Evolutionary conservation across 2,329 filamentous ascomycete genomes (phyloP).

Genomic region (Eutypella sp.): DNA sequence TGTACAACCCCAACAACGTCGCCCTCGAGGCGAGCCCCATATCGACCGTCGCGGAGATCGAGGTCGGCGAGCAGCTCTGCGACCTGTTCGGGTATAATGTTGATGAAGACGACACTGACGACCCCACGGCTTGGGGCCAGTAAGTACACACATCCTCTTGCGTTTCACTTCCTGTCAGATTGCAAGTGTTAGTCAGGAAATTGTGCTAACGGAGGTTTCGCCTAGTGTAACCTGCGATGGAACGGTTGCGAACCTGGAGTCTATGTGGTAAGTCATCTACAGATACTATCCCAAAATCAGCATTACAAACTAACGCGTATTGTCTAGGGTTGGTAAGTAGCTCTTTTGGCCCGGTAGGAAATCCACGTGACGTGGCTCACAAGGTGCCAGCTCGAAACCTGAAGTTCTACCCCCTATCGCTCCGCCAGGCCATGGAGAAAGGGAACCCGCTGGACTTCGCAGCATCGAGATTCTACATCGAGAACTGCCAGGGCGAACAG

Average conservation of each 20-base stretch:
- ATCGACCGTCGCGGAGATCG: slow-evolving; percentile 38
- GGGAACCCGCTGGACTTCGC: slow-evolving; percentile 25
- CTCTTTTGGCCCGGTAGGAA: not conserved
- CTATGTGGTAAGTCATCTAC: slow-evolving; percentile 32
- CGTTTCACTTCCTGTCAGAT: no score
- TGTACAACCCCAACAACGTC: slow-evolving; percentile 47
- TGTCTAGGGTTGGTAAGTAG: not conserved
- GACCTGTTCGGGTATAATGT: slow-evolving; percentile 40
- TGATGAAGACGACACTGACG: slow-evolving; percentile 17
- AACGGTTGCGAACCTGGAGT: slow-evolving; percentile 43
- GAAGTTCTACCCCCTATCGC: slow-evolving; percentile 41
- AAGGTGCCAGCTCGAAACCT: slow-evolving; percentile 35
- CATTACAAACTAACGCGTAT: not conserved
- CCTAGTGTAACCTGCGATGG: slow-evolving; percentile 37
- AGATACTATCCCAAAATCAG: not conserved
- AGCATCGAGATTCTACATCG: slow-evolving; percentile 22
- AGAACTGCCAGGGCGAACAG: slow-evolving; percentile 23
- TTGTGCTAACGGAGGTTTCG: no score
- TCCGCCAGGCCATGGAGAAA: slow-evolving; percentile 25
- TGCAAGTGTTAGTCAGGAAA: no score
- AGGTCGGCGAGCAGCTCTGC: slow-evolving; percentile 40
- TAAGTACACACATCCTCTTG: no score
- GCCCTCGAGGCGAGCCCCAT: slow-evolving; percentile 41
- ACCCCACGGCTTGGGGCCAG: slow-evolving; percentile 36
- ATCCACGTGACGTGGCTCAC: slow-evolving; percentile 6